phyloP scores from a whole-genome alignment of 106 monocot species.

The Platanthera guangdongensis region DNA sequence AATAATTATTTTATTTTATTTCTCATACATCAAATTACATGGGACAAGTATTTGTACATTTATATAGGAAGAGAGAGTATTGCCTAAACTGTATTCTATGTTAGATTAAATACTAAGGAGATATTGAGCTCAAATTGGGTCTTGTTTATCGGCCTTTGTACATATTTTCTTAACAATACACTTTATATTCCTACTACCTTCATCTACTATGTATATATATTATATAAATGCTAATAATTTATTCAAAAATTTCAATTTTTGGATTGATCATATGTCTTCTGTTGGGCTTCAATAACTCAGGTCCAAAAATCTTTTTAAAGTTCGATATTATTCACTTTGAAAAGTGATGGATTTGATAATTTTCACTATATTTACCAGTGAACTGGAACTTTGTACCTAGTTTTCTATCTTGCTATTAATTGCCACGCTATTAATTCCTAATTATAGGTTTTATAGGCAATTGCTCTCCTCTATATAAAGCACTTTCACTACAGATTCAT shows the following conservation, averaged over 20 bases:
- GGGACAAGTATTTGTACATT: too few relatives aligned
- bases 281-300: neutral
- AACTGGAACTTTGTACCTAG: neutral
- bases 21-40: too few relatives aligned
- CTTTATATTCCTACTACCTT: neutral
- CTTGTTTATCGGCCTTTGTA: too few relatives aligned
- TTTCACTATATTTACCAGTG: neutral
- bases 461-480: neutral
- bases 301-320: neutral
- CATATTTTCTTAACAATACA: too few relatives aligned
- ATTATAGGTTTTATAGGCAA: constrained; percentile 2
- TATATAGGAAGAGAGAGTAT: too few relatives aligned
- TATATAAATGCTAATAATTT: neutral
- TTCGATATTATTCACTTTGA: neutral
- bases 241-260: neutral
- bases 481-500: neutral
- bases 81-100: too few relatives aligned
- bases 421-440: neutral
- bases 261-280: neutral
- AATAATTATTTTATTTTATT: too few relatives aligned
- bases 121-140: too few relatives aligned
- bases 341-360: neutral
- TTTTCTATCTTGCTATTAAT: constrained; percentile 3
- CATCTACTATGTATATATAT: neutral
- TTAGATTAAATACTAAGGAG: too few relatives aligned